Base-by-base conservation (phyloP, 331 rosid genomes). In the Pyrus hybrid region DNA sequence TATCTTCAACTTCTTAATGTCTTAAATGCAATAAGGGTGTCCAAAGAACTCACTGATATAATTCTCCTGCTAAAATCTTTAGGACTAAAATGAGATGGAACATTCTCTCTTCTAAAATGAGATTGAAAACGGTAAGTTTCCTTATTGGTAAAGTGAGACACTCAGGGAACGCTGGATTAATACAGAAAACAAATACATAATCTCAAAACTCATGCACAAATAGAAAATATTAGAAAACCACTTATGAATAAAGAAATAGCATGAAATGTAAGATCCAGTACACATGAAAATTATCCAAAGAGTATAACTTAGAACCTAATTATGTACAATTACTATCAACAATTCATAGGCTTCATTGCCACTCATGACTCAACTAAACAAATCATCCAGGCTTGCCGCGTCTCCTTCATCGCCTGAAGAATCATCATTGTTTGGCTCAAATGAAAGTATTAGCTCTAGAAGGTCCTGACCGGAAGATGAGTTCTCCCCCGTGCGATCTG, bases 361-460 rank as follows among this genome's bases (percentile, higher is more conserved):
- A 73, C 78, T 88, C 26, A 10, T 26, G 33, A 13, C 35, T 62
- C 80, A 91, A 81, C 81, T 56, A 83, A 82, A 83, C 74, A 81
- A 81, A 78, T 87, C 93, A 2, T 85, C 93, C 22, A 74, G 89
- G 79, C 89, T 90, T 53, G 60, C 41, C 23, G 85, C 71, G 71
- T 84, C 96, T 51, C 81, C 87, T 3, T 72, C 77, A 6, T 51
- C 77, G 18, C 68, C 81, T 10, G 83, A 76, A 18, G 95, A 87
- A 68, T 77, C 85, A 66, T 85, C 91, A 58, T 83, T 78, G 72
- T 78, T 83, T 57, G 82, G 85, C 80, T 86, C 81, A 80, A 84
- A 83, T 63, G 93, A 78, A 71, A 87, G 13, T 67, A 91, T 79
- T 70, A 90, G 79, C 84, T 88, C 93, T 13, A 90, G 69, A 73